These are phyloP conservation scores for Oleoguttula mirabilis DNA, from an alignment of 495 filamentous ascomycete species.

Conservation along the genomic window DNA sequence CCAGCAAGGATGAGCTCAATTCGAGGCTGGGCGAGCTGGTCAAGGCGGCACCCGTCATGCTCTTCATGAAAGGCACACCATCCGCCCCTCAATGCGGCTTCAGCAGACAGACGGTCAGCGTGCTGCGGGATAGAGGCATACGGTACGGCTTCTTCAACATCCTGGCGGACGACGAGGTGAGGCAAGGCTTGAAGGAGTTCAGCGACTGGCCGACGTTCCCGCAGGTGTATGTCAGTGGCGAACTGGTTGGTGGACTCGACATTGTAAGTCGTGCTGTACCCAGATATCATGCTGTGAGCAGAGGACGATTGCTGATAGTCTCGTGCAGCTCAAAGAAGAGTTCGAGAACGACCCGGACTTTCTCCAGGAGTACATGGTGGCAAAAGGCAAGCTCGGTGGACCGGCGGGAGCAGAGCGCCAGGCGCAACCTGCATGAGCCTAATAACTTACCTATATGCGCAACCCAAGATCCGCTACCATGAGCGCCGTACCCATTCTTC, in stretches of 20 bases:
- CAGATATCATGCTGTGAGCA: too few species aligned
- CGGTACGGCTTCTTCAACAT: constrained; percentile 99
- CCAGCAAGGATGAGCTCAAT: constrained; percentile 60
- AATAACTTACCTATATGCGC: too few species aligned
- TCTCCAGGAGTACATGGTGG: constrained; percentile 53
- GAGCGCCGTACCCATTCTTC: too few species aligned
- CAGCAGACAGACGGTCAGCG: constrained; percentile 71
- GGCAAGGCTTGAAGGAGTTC: constrained; percentile 88
- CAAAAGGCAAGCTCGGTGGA: constrained; percentile 9
- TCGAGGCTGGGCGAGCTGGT: constrained; percentile 67
- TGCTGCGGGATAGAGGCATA: constrained; percentile 76
- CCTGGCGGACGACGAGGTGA: constrained; percentile 90
- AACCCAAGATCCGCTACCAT: too few species aligned
- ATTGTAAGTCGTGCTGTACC: constrained; percentile 56
- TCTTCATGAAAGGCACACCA: constrained; percentile 92
- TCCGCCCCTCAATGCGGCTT: constrained; percentile 89
- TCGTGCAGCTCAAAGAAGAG: constrained; percentile 51
- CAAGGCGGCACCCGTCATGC: constrained; percentile 91
- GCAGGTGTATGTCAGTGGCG: constrained; percentile 72
- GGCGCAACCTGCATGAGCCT: constrained; percentile 4
- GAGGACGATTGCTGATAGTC: constrained; percentile 4
- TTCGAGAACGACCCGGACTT: constrained; percentile 59
- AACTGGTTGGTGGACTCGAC: constrained; percentile 85
- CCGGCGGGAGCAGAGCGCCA: constrained; percentile 5
- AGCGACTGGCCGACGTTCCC: constrained; percentile 97